Conservation (phyloP, 2,329 filamentous ascomycete species). For the Pyrenochaeta sp. region DNA sequence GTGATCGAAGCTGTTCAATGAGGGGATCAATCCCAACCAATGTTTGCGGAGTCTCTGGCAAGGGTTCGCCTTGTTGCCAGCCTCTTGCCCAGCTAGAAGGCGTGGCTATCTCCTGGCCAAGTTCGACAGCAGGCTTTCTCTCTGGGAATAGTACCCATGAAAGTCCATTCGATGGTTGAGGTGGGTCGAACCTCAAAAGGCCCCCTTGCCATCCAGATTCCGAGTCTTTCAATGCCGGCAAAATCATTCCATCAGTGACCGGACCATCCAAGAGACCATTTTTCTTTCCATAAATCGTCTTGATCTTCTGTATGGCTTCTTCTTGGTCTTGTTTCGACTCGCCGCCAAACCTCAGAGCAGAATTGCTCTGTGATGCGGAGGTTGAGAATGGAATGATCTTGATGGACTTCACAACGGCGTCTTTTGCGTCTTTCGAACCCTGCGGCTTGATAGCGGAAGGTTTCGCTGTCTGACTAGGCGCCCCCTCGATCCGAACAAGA, state of each 20-base stretch:
- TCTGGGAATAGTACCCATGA: constrained; percentile 82
- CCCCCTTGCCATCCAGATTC: constrained; percentile 78
- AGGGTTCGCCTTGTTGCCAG: constrained; percentile 62
- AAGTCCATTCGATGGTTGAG: constrained; percentile 39
- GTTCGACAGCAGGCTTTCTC: constrained; percentile 73
- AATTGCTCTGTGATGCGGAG: constrained; percentile 61
- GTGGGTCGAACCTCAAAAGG: constrained; percentile 77
- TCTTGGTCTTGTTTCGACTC: constrained; percentile 85
- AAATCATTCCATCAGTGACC: constrained; percentile 84
- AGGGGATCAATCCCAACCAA: constrained; percentile 87
- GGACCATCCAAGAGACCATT: constrained; percentile 79
- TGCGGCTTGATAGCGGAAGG: constrained; percentile 57
- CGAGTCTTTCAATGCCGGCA: constrained; percentile 67
- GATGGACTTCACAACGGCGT: constrained; percentile 66
- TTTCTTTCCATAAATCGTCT: constrained; percentile 72
- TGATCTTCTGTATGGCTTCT: constrained; percentile 75
- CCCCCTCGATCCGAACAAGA: constrained; percentile 85
- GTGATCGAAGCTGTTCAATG: constrained; percentile 74
- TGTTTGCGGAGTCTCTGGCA: constrained; percentile 62
- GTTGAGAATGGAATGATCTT: constrained; percentile 82
- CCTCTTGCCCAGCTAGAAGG: constrained; percentile 61
- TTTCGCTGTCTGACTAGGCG: constrained; percentile 73
- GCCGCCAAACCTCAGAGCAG: constrained; percentile 83
- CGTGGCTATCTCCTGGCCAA: constrained; percentile 75
- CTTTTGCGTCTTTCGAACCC: constrained; percentile 49